phyloP scores from a whole-genome alignment of 177 flowering plant species.

The Telopea speciosissima region DNA sequence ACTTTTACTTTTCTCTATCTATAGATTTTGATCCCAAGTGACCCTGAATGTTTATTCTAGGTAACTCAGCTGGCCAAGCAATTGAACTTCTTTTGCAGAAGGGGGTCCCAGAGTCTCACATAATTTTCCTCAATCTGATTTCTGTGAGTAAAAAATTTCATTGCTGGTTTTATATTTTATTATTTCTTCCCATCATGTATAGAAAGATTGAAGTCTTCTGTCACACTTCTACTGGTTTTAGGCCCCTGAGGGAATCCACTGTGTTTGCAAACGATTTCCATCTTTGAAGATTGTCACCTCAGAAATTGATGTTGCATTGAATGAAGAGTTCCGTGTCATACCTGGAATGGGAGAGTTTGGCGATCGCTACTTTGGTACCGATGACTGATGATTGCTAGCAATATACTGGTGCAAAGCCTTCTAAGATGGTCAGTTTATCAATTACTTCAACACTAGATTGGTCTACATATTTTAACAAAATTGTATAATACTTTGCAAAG shows the following conservation, averaged over 20 bases:
- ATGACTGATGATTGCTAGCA: conserved; percentile 41
- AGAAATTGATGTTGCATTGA: conserved; percentile 73
- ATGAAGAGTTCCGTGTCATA: conserved; percentile 83
- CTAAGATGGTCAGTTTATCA: too few species aligned
- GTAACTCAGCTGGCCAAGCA: conserved; percentile 93
- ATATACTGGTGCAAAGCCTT: background rate
- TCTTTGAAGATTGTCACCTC: conserved; percentile 84
- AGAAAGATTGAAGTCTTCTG: background rate
- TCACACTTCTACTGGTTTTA: conserved; percentile 16
- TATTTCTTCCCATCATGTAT: background rate
- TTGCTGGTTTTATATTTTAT: background rate
- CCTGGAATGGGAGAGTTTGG: conserved; percentile 99
- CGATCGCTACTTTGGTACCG: conserved; percentile 97
- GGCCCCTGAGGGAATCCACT: conserved; percentile 97
- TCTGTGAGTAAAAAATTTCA: conserved; percentile 53
- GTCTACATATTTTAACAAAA: background rate
- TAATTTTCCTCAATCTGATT: conserved; percentile 92
- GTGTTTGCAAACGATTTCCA: conserved; percentile 83
- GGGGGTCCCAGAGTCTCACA: conserved; percentile 91
- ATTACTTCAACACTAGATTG: background rate
- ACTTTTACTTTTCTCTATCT: background rate
- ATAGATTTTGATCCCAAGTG: background rate
- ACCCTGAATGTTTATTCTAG: conserved; percentile 27
- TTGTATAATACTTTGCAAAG: background rate
- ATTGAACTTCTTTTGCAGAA: conserved; percentile 83